A percentile compares a stretch with the other conserved stretches of the same genome.
phyloP scores from a whole-genome alignment of 2,329 filamentous ascomycete species.

The Aspergillus phoenicis region DNA sequence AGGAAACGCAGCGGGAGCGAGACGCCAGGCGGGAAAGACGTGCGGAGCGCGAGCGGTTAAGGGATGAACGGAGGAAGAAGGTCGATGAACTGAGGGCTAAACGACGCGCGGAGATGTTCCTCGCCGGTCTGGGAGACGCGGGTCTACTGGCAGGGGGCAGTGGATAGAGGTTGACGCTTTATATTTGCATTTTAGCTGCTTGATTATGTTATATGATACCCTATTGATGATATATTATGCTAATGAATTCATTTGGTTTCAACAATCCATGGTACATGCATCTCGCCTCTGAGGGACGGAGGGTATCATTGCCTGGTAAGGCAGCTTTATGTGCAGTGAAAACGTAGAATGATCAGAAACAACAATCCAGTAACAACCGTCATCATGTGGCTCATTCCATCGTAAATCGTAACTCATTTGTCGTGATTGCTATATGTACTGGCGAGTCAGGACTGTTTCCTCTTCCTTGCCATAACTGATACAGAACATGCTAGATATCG shows the following conservation, averaged over 20 bases:
- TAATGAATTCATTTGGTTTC: constrained; percentile 6
- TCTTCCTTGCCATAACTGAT: not conserved
- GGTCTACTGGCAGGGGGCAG: constrained; percentile 19
- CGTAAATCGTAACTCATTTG: constrained; percentile 10
- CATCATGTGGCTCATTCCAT: constrained; percentile 6
- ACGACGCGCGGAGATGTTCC: constrained; percentile 71
- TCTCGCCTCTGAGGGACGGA: constrained; percentile 8
- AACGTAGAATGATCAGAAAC: not conserved
- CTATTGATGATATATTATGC: constrained; percentile 3
- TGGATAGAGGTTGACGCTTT: not conserved
- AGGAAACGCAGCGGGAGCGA: constrained; percentile 68
- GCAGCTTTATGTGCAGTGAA: not conserved
- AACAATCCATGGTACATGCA: not conserved
- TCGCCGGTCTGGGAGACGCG: constrained; percentile 58
- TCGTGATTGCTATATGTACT: constrained; percentile 7
- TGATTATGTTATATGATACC: constrained; percentile 15
- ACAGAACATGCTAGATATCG: not conserved
- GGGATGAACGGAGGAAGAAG: constrained; percentile 59
- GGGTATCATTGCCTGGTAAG: constrained; percentile 5
- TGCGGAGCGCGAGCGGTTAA: constrained; percentile 61
- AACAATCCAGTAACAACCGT: not conserved
- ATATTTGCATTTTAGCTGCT: not conserved
- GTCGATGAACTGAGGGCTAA: constrained; percentile 59
- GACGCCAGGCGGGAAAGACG: constrained; percentile 59
- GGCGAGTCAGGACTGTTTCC: not conserved